Percentiles rank a stretch among this genome's conserved stretches.
phyloP scores from a whole-genome alignment of 495 filamentous ascomycete genomes.

The Cryomyces minteri region DNA sequence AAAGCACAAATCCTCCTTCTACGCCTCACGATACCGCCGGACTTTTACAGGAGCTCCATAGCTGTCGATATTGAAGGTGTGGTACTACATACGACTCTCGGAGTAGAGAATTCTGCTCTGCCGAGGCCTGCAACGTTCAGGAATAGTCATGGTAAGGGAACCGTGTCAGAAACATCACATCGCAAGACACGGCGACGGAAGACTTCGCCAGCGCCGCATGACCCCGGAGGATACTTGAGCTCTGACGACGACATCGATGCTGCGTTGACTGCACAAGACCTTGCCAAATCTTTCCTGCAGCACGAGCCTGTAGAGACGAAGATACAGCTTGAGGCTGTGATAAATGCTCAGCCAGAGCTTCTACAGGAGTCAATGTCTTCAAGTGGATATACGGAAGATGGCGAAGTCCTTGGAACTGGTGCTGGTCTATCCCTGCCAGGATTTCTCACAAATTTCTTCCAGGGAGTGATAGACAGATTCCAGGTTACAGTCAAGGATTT shows the following conservation, averaged over 20 bases:
- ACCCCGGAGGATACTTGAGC: constrained; percentile 14
- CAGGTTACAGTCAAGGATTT: constrained; percentile 46
- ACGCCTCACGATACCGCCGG: constrained; percentile 60
- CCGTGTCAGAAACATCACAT: too few relatives aligned
- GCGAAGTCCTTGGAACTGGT: constrained; percentile 49
- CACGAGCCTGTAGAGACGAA: constrained; percentile 61
- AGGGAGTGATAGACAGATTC: constrained; percentile 65
- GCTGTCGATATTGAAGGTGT: constrained; percentile 61
- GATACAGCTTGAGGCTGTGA: constrained; percentile 55
- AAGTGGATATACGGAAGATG: constrained; percentile 41
- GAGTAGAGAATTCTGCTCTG: constrained; percentile 1
- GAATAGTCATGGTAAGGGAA: too few relatives aligned
- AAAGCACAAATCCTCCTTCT: constrained; percentile 53
- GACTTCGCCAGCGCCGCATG: constrained; percentile 14
- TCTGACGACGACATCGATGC: constrained; percentile 20
- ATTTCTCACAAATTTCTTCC: constrained; percentile 67
- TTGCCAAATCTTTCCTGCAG: constrained; percentile 76
- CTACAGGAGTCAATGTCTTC: constrained; percentile 27
- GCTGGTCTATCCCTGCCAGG: constrained; percentile 55
- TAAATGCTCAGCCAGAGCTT: constrained; percentile 48
- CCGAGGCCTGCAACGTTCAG: too few relatives aligned
- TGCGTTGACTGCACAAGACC: constrained; percentile 60
- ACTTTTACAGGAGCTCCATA: constrained; percentile 65
- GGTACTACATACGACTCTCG: constrained; percentile 37
- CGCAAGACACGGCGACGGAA: neutral